phyloP scores from a whole-genome alignment of 805 yeast species.

The Ogataea glucozyma region DNA sequence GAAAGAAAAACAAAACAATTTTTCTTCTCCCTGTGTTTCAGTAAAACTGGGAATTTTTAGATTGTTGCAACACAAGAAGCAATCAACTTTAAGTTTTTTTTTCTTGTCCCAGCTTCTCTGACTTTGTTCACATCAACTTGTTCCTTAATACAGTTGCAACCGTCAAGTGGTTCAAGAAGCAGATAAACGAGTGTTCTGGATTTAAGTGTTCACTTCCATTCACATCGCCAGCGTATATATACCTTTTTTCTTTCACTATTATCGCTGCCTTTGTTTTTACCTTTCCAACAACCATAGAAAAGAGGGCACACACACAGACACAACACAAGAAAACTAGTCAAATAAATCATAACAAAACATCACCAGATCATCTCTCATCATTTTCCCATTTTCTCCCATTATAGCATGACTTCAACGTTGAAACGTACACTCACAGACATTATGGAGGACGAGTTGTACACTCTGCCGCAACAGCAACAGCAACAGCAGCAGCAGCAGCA shows the following conservation, averaged over 20 bases:
- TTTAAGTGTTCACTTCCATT: not conserved
- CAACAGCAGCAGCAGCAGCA: slow-evolving; percentile 1
- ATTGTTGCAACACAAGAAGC: slow-evolving; percentile 6
- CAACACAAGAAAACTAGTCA: slow-evolving; percentile 11
- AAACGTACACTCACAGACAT: slow-evolving; percentile 36
- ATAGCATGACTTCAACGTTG: slow-evolving; percentile 32
- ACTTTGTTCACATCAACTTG: not conserved
- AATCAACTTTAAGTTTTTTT: slow-evolving; percentile 8
- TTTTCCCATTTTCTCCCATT: slow-evolving; percentile 9
- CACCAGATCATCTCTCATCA: slow-evolving; percentile 5
- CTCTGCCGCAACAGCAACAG: slow-evolving; percentile 21
- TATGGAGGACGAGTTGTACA: slow-evolving; percentile 34
- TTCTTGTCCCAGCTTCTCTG: not conserved
- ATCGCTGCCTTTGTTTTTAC: slow-evolving; percentile 8
- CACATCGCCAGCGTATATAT: slow-evolving; percentile 1
- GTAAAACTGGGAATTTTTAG: slow-evolving; percentile 7
- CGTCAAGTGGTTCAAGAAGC: not conserved
- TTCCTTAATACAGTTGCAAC: not conserved
- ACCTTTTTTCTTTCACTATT: slow-evolving; percentile 7
- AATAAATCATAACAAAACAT: slow-evolving; percentile 4
- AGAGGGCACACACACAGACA: slow-evolving; percentile 10
- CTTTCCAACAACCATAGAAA: slow-evolving; percentile 4
- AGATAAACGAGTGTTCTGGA: not conserved
- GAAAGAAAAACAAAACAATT: slow-evolving; percentile 9
- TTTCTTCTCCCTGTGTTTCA: slow-evolving; percentile 9